Conservation (phyloP, 1,284 basidiomycete species). For the Cutaneotrichosporon spelunceum region DNA sequence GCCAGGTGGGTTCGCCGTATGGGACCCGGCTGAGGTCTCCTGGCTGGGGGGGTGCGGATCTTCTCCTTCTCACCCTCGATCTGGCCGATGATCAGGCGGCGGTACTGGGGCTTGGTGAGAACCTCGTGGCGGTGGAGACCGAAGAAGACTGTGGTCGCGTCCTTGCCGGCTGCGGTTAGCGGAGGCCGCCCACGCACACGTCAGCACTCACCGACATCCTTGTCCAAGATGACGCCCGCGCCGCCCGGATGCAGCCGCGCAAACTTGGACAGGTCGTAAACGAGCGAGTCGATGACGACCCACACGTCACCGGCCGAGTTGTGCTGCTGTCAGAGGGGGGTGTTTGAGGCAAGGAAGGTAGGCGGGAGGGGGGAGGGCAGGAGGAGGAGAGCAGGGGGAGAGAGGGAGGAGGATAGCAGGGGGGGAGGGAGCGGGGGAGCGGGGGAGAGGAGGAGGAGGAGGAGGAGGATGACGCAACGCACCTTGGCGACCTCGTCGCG, state of each 20-base stretch:
- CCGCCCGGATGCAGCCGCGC: conserved; percentile 78
- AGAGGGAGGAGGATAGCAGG: too few relatives aligned
- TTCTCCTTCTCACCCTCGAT: conserved; percentile 64
- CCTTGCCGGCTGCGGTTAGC: conserved; percentile 58
- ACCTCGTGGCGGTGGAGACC: conserved; percentile 78
- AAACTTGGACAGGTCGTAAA: conserved; percentile 77
- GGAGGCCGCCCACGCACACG: not conserved
- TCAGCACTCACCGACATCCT: conserved; percentile 63
- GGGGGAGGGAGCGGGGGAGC: too few relatives aligned
- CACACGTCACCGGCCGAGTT: conserved; percentile 73
- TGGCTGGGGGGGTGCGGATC: conserved; percentile 56
- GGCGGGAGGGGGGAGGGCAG: not conserved
- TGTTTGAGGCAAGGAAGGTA: not conserved
- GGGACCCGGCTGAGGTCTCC: conserved; percentile 65
- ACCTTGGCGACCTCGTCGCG: conserved; percentile 54
- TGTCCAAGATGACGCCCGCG: conserved; percentile 65
- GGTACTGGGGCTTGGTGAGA: conserved; percentile 68
- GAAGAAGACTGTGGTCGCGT: conserved; percentile 82
- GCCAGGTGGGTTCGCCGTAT: conserved; percentile 83
- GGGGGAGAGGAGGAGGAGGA: too few relatives aligned
- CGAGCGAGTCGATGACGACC: conserved; percentile 76
- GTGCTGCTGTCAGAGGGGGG: conserved; percentile 57
- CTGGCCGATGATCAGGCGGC: conserved; percentile 65
- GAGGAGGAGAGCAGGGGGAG: too few relatives aligned
- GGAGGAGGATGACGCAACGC: conserved; percentile 17